Evolutionary conservation across 2,329 filamentous ascomycete genomes (phyloP), one percentile per base, ranked within the genome.

Genomic region (Chalaropsis thielavioides): DNA sequence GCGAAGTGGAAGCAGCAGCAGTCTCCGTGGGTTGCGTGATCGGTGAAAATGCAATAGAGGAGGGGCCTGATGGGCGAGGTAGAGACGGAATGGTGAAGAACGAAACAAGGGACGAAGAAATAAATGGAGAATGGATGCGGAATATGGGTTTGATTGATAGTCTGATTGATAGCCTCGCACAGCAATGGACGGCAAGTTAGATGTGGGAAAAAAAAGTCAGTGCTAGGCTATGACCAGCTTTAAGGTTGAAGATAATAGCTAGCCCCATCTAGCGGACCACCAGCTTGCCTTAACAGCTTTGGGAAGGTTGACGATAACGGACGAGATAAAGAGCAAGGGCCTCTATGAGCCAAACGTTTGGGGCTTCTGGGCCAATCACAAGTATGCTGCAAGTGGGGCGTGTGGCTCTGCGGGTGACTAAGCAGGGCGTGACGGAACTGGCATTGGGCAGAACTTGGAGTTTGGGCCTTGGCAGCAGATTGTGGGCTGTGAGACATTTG

Each of bases 41-140:
- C 13, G 61, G 27, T 38, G 65, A 35, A 49, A 49, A 22, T 22
- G 35, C 60, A 46, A 70, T 71, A 69, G 75, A 76, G 75, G 75
- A 77, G 75, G 75, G 75, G 75, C 71, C 70, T 67, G 70, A 71
- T 68, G 67, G 67, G 67, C 54, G 65, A 63, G 69, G 69, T 63
- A 67, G 67, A 62, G 71, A 61, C 68, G 70, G 69, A 77, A 77
- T 77, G 71, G 70, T 76, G 72, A 68, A 69, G 70, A 70, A 67
- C 60, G 56, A 62, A 59, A 27, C 44, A 56, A 59, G 35, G 44
- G 13, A 44, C 44, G 38, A 38, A 54, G 35, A 35, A 61, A 27
- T 44, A 49, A 65, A 56, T 35, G 31, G 31, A 58, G 31, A 46
- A 46, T 17, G 43, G 43, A 46, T 6, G 43, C 8, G 4, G 54